phyloP scores from a whole-genome alignment of 352 stramenopile species.

The Phytophthora sansomeana region DNA sequence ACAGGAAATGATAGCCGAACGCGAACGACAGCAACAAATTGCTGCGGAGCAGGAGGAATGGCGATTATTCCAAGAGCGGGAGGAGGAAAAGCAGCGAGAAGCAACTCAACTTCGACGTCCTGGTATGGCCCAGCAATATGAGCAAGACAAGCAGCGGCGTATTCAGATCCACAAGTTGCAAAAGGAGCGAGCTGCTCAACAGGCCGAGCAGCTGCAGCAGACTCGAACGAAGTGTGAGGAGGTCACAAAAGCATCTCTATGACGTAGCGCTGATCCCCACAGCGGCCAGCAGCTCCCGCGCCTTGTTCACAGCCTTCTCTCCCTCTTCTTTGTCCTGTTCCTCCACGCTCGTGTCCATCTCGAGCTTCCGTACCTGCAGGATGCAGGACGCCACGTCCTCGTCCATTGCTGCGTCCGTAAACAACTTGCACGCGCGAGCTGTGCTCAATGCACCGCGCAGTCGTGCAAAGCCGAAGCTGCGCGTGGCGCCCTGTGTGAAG shows the following conservation, averaged over 20 bases:
- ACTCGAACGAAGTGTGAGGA: no score
- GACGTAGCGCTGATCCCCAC: no score
- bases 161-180: constrained; percentile 77
- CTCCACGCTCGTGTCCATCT: constrained; percentile 32
- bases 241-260: no score
- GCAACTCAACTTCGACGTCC: constrained; percentile 57
- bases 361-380: constrained; percentile 23
- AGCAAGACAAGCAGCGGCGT: constrained; percentile 65
- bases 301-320: no score
- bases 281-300: no score
- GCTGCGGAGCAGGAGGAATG: constrained; percentile 67
- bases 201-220: no score
- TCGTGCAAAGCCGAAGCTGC: constrained; percentile 52
- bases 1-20: constrained; percentile 46
- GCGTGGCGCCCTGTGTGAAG: constrained; percentile 44
- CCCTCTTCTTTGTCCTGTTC: constrained; percentile 3
- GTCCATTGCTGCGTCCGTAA: constrained; percentile 13
- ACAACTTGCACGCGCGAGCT: constrained; percentile 33
- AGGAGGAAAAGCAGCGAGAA: constrained; percentile 59
- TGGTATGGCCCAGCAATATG: constrained; percentile 67
- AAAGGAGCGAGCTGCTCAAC: constrained; percentile 50
- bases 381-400: constrained; percentile 21
- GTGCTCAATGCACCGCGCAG: constrained; percentile 61
- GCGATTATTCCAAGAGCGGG: constrained; percentile 58
- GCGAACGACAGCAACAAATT: constrained; percentile 57